These are phyloP conservation scores for Vitis rupestris DNA, from an alignment of 164 flowering plant species.

Conservation along the genomic window DNA sequence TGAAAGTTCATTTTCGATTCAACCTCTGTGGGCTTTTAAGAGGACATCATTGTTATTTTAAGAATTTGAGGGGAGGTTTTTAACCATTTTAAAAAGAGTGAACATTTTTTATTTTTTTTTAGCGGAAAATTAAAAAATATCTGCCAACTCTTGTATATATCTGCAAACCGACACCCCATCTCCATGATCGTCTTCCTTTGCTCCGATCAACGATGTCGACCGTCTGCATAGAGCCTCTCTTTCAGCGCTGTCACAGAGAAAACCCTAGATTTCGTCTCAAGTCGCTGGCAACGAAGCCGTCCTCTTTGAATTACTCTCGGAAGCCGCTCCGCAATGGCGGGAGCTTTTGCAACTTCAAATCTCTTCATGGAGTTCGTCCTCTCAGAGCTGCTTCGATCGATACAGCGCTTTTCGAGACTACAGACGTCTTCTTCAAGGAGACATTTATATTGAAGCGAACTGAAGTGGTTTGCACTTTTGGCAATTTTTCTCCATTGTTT, in stretches of 20 bases:
- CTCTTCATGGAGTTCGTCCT: conserved; percentile 10
- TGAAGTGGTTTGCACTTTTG: conserved; percentile 36
- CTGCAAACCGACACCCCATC: not conserved
- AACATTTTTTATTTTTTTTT: not conserved
- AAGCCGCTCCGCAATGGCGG: conserved; percentile 19
- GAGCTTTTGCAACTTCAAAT: conserved; percentile 34
- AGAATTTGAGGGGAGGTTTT: no score
- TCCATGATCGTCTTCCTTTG: not conserved
- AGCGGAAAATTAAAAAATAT: no score
- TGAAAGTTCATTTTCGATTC: no score
- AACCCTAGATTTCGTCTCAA: conserved; percentile 16
- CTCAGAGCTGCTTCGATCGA: conserved; percentile 36
- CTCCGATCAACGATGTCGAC: conserved; percentile 28
- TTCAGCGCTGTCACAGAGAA: conserved; percentile 18
- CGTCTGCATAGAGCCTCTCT: conserved; percentile 34
- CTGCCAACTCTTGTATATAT: not conserved
- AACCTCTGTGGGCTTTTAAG: no score
- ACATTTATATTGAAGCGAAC: conserved; percentile 51
- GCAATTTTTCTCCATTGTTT: not conserved
- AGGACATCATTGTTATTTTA: no score
- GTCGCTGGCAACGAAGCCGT: conserved; percentile 15
- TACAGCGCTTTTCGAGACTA: conserved; percentile 32
- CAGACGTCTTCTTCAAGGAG: conserved; percentile 40
- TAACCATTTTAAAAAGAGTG: no score
- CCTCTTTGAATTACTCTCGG: conserved; percentile 21